Evolutionary conservation across 345 rosid species (phyloP).

Genomic region (Reutealis trisperma): DNA sequence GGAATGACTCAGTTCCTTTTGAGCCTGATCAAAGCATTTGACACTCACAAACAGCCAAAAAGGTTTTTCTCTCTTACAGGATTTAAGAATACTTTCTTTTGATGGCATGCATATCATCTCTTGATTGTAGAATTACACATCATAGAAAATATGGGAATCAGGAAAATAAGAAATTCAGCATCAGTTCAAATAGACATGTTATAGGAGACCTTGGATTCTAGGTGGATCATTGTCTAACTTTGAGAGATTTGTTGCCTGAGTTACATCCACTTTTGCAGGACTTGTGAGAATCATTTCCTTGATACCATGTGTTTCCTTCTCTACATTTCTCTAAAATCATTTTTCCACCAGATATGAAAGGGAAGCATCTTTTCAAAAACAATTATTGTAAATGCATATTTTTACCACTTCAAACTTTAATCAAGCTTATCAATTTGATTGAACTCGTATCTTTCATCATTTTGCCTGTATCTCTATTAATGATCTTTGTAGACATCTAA

Average conservation of each 20-base stretch:
- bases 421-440: neutral
- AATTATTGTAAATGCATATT: neutral
- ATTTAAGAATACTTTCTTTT: neutral
- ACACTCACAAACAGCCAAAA: conserved; percentile 80
- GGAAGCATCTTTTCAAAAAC: neutral
- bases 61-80: conserved; percentile 44
- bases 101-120: neutral
- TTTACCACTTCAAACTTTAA: neutral
- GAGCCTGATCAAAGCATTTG: conserved; percentile 70
- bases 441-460: neutral
- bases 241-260: neutral
- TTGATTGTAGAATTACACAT: neutral
- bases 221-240: neutral
- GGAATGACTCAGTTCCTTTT: conserved; percentile 92
- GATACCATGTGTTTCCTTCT: too few species aligned
- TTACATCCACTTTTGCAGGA: neutral
- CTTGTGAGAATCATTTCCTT: neutral
- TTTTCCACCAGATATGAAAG: neutral
- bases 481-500: neutral
- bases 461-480: neutral
- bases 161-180: too few species aligned
- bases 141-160: neutral
- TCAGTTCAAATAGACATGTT: neutral
- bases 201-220: neutral
- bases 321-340: neutral